Evolutionary conservation across 805 yeast genomes (phyloP), one percentile per base, ranked within the genome.

Genomic region (Candida nitratophila): DNA sequence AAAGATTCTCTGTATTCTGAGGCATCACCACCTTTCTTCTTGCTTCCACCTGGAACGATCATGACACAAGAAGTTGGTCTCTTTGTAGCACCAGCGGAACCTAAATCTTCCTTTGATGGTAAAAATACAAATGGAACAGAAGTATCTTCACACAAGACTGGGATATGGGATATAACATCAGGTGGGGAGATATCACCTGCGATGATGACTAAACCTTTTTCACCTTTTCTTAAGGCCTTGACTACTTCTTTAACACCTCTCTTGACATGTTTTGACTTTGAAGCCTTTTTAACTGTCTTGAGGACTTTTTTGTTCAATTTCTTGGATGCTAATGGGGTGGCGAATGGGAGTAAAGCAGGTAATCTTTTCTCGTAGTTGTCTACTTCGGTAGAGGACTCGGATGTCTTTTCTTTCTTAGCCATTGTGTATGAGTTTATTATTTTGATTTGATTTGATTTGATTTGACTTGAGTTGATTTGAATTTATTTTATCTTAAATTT

Each of bases 201-300:
- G 68, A 93, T 82, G 54, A 93, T 73, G 35, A 93, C 98, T 43
- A 93, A 75, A 43, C 99, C 99, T 69, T 93, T 93, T 65, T 90
- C 98, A 53, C 98, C 98, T 69, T 93, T 93, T 74, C 99, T 83
- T 51, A 93, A 77, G 20, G 98, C 93, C 72, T 93, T 93, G 57
- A 91, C 98, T 32, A 93, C 99, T 70, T 93, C 99, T 69, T 93
- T 93, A 45, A 93, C 98, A 65, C 99, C 99, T 70, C 99, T 81
- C 71, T 89, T 91, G 55, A 93, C 96, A 67, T 91, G 96, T 71
- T 93, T 93, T 51, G 96, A 95, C 71, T 93, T 93, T 43, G 98
- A 89, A 10, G 99, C 98, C 67, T 88, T 91, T 77, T 93, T 93
- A 51, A 93, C 95, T 38, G 96, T 87, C 71, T 93, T 93, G 61